Evolutionary conservation across 2,329 filamentous ascomycete genomes (phyloP), one percentile per base, ranked within the genome.

Genomic region (Fusarium incarnatum): DNA sequence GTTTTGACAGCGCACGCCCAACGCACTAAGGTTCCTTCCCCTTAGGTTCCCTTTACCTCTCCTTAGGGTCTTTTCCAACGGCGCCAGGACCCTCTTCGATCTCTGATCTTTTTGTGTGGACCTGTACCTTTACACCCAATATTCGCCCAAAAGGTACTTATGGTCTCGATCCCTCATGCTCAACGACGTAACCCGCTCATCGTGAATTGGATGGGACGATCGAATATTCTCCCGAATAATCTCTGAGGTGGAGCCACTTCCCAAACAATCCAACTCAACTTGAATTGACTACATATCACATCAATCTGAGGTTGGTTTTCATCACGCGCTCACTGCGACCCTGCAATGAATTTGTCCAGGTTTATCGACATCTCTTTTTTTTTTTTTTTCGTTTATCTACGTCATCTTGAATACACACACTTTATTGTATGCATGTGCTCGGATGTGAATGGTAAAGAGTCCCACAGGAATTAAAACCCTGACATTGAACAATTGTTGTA

Each of bases 1-100:
- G 25, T 61, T 32, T 45, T 67, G 62, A 70, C 67, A 70, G 56
- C 66, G 42, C 56, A 70, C 62, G 48, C 52, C 66, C 44, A 42
- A 69, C 58, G 46, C 52, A 44, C 27, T 18, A 34, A 48, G 42
- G 48, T 27, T 34, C 34, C 46, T 16, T 32, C 15, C 9, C 27
- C 15, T 13, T 32, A 37, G 32, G 32, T 37, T 37, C 34, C 34
- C 34, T 37, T 32, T 40, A 30, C 32, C 20, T 60, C 27, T 28
- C 25, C 23, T 28, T 41, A 41, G 49, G 25, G 25, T 44, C 37
- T 57, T 40, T 57, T 54, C 34, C 11, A 67, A 57, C 56, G 66
- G 65, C 41, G 34, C 49, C 42, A 67, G 66, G 48, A 57, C 46
- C 67, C 66, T 70, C 48, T 25, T 41, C 44, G 53, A 34, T 54